Conservation (phyloP, 345 rosid genomes). For the rapeseed (Brassica napus) region DNA sequence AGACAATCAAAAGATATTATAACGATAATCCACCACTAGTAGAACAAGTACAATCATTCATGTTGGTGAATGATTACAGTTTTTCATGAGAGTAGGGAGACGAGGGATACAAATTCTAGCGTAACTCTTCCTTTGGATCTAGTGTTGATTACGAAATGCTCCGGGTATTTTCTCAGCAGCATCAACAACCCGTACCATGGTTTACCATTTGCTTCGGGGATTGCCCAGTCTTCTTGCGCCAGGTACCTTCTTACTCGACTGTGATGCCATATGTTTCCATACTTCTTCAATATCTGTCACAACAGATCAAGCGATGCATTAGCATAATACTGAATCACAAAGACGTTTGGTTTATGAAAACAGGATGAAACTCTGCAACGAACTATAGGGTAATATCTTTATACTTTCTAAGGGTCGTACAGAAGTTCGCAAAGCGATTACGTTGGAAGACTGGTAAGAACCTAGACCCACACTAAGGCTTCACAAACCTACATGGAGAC, state of each 20-base stretch:
- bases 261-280: slow-evolving; percentile 83
- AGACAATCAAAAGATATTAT: slow-evolving; percentile 1
- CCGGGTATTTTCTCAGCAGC: slow-evolving; percentile 87
- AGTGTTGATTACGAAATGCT: slow-evolving; percentile 92
- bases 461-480: background rate
- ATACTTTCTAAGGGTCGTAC: background rate
- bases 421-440: background rate
- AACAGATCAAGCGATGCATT: slow-evolving; percentile 15
- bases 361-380: background rate
- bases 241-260: slow-evolving; percentile 83
- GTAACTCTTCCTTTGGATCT: slow-evolving; percentile 79
- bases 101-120: slow-evolving; percentile 86
- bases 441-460: background rate
- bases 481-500: background rate
- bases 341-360: background rate
- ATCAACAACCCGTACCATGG: slow-evolving; percentile 92
- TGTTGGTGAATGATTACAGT: background rate
- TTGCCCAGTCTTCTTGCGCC: slow-evolving; percentile 72
- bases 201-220: slow-evolving; percentile 78
- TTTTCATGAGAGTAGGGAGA: slow-evolving; percentile 67
- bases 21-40: background rate
- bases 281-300: slow-evolving; percentile 75
- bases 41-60: background rate
- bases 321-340: background rate
- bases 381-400: background rate